These are phyloP conservation scores for Perilla frutescens DNA, from an alignment of 257 asterid genomes.

Conservation along the genomic window DNA sequence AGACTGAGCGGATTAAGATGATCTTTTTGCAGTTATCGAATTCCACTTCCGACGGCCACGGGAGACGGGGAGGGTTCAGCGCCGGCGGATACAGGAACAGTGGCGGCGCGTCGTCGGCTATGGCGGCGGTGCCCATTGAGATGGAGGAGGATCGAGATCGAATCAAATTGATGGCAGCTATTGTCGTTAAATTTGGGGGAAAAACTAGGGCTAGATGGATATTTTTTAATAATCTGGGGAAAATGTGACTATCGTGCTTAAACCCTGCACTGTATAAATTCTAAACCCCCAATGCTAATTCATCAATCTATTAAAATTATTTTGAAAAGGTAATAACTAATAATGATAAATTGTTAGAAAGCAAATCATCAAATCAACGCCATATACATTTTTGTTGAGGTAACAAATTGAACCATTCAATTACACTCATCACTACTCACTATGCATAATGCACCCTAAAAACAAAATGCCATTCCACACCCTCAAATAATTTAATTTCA, in stretches of 20 bases:
- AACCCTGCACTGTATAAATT: not conserved
- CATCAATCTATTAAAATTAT: not conserved
- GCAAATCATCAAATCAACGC: not conserved
- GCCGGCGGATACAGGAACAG: slow-evolving; percentile 13
- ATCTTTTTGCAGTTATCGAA: slow-evolving; percentile 25
- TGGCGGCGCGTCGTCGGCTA: slow-evolving; percentile 34
- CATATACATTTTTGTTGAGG: not conserved
- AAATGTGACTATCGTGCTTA: not conserved
- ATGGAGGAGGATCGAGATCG: slow-evolving; percentile 47
- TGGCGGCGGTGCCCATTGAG: slow-evolving; percentile 40
- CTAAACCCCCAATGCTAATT: not conserved
- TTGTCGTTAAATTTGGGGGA: slow-evolving; percentile 34
- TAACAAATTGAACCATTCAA: too few species aligned
- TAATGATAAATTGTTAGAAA: not conserved
- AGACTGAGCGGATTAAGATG: slow-evolving; percentile 55
- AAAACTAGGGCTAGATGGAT: slow-evolving; percentile 34
- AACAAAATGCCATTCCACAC: too few species aligned
- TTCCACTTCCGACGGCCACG: slow-evolving; percentile 22
- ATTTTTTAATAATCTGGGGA: not conserved
- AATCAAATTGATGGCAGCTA: slow-evolving; percentile 13
- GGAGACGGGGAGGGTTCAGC: not conserved
- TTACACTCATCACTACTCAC: too few species aligned
- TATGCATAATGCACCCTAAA: too few species aligned
- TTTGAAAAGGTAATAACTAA: too few species aligned
- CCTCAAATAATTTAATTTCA: too few species aligned